Percentiles rank a stretch among this genome's conserved stretches.
Conservation (phyloP, 495 filamentous ascomycete genomes). For the Tuber umbilicatum region DNA sequence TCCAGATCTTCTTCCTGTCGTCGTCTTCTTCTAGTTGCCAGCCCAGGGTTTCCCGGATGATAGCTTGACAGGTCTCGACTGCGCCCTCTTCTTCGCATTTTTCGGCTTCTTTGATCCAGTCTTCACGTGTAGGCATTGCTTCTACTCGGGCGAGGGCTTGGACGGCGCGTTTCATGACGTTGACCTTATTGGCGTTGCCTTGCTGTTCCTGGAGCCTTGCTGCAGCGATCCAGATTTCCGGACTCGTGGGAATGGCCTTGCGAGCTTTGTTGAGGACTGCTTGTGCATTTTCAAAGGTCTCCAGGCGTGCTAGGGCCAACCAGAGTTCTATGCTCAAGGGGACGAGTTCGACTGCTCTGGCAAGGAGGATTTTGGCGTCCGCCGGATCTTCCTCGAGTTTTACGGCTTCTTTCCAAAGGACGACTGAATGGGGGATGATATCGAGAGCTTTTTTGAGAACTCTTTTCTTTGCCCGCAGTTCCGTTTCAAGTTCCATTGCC, state of each 20-base stretch:
- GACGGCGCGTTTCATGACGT: constrained; percentile 89
- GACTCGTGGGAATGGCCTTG: constrained; percentile 81
- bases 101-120: constrained; percentile 93
- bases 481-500: constrained; percentile 85
- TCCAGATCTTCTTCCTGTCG: constrained; percentile 89
- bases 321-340: constrained; percentile 88
- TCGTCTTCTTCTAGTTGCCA: constrained; percentile 95
- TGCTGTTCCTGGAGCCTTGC: constrained; percentile 88
- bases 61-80: constrained; percentile 73
- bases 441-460: constrained; percentile 84
- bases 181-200: constrained; percentile 63
- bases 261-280: constrained; percentile 91
- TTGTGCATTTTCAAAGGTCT: constrained; percentile 82
- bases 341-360: constrained; percentile 89
- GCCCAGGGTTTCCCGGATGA: constrained; percentile 87
- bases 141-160: constrained; percentile 84
- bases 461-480: constrained; percentile 72
- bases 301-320: constrained; percentile 84
- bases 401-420: constrained; percentile 95
- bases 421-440: constrained; percentile 82
- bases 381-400: constrained; percentile 85
- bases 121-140: constrained; percentile 92
- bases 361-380: constrained; percentile 77
- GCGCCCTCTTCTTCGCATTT: constrained; percentile 91
- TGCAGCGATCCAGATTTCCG: constrained; percentile 95